Base-by-base conservation (phyloP, 2,329 filamentous ascomycete species). In the Fusarium equiseti region DNA sequence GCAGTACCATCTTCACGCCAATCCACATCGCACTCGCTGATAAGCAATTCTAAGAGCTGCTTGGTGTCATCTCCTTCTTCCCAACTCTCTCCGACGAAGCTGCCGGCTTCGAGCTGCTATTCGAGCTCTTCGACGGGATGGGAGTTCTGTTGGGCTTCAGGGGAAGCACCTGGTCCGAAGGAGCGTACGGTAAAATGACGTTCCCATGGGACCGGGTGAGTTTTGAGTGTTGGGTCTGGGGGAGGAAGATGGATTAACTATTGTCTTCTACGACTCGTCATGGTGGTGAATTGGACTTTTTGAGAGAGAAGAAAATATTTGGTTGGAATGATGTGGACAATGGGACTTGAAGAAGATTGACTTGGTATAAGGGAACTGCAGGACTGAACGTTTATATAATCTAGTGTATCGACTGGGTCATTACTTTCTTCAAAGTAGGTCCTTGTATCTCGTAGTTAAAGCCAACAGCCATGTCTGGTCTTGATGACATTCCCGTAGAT, bases 141-240 rank as follows among this genome's bases (percentile, higher is more conserved):
- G 1, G 29, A 32, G 8, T 26, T 27, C 1, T 31, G 24, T 11
- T 26, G 22, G 15, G 32, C 38, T 4, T 59, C 29, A 4, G 12
- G 32, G 6, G n/a, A 44, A 8, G 59, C 35, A 18, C 53, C 59
- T 4, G 53, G 53, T 8, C 63, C 59, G 27, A 63, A 55, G 0
- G 59, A 45, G 6, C 29, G 53, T 2, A 63, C 31, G n/a, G 15
- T 1, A 32, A 49, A 50, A 9, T 63, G 42, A n/a, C 49, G 63
- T 15, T 58, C 53, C 13, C 10, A 29, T 2, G 63, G 59, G 11
- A 66, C 63, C n/a, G 53, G 52, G 5, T 43, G 58, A 8, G 16
- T 45, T 51, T 62, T 26, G 9, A 63, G 63, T 40, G 58, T 49
- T 13, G 42, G 22, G 26, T 66, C 59, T 24, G 20, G 15, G 4